phyloP scores from a whole-genome alignment of 805 yeast genomes.

The Saccharomyces paradoxus region DNA sequence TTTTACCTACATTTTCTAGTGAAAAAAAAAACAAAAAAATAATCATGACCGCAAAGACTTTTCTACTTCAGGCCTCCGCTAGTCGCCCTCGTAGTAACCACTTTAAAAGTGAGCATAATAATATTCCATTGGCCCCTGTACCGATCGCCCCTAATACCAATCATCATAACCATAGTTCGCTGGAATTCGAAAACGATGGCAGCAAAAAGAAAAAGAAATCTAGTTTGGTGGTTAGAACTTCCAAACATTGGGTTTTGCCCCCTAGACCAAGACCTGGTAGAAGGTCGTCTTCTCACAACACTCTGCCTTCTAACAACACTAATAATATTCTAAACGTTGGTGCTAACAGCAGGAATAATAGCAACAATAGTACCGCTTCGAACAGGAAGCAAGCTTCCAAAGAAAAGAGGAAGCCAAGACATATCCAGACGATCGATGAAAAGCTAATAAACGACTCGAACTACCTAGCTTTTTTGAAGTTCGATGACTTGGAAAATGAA shows the following conservation, averaged over 20 bases:
- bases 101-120: neutral
- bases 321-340: neutral
- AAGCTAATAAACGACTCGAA: neutral
- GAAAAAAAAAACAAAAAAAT: neutral
- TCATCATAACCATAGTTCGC: neutral
- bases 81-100: neutral
- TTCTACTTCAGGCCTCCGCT: constrained; percentile 1
- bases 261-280: constrained; percentile 76
- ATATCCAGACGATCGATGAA: neutral
- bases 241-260: constrained; percentile 77
- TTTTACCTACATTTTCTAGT: neutral
- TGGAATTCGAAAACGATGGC: neutral
- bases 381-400: constrained; percentile 1
- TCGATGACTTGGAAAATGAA: constrained; percentile 3
- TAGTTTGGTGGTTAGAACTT: constrained; percentile 37
- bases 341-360: neutral
- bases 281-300: constrained; percentile 33
- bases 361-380: constrained; percentile 1
- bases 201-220: neutral
- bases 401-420: neutral
- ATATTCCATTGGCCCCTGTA: neutral
- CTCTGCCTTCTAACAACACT: constrained; percentile 3
- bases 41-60: neutral
- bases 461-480: constrained; percentile 6
- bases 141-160: neutral